phyloP scores from a whole-genome alignment of 305 asterid genomes.

The Ilex paraguariensis region DNA sequence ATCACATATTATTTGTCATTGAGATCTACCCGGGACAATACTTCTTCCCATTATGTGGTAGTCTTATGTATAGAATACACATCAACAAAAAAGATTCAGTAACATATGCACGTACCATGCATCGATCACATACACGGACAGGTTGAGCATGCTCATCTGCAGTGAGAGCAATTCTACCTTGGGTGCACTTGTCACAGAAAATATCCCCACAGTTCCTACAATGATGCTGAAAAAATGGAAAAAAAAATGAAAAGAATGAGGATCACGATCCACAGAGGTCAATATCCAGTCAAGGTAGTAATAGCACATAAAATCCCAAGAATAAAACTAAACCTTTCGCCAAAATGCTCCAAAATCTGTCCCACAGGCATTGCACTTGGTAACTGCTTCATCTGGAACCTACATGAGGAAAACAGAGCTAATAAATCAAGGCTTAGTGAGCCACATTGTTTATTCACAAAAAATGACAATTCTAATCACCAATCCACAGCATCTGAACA shows the following conservation, averaged over 20 bases:
- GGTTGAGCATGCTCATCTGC: constrained; percentile 76
- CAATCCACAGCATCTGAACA: no score
- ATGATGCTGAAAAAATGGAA: constrained; percentile 56
- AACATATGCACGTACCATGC: constrained; percentile 60
- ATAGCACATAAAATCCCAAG: not conserved
- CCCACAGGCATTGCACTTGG: constrained; percentile 63
- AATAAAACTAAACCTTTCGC: constrained; percentile 55
- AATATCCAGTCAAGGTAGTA: not conserved
- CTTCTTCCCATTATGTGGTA: no score
- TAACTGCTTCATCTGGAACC: constrained; percentile 92
- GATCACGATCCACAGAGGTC: no score
- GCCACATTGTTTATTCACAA: no score
- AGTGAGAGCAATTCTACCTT: constrained; percentile 82
- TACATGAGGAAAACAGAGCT: constrained; percentile 16
- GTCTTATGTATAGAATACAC: no score
- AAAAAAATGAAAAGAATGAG: constrained; percentile 13
- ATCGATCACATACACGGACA: constrained; percentile 84
- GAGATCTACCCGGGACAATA: no score
- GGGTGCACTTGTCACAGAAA: constrained; percentile 94
- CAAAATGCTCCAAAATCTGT: constrained; percentile 66
- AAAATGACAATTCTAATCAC: no score
- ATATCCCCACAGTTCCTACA: constrained; percentile 93
- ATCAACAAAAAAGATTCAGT: not conserved
- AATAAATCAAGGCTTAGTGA: no score
- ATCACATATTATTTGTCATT: no score